Conservation (phyloP, 2,329 filamentous ascomycete genomes). For the Lomentospora prolificans region DNA sequence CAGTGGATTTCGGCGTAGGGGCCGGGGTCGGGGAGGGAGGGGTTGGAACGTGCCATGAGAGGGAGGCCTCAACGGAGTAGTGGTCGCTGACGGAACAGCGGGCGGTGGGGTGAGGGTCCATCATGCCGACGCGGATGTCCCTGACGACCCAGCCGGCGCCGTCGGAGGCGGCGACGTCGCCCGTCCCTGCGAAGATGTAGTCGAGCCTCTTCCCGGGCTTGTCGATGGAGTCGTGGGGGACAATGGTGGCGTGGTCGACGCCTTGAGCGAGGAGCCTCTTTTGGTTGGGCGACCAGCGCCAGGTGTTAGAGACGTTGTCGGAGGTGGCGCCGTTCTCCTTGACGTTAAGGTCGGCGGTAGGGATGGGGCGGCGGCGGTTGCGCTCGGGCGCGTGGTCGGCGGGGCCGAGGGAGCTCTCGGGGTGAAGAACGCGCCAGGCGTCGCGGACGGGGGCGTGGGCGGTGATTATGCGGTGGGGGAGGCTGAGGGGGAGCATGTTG, state of each 20-base stretch:
- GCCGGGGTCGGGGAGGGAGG: conserved; percentile 14
- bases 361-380: conserved; percentile 54
- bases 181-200: conserved; percentile 77
- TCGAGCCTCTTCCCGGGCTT: conserved; percentile 77
- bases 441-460: conserved; percentile 70
- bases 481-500: conserved; percentile 85
- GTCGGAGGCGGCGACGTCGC: conserved; percentile 20
- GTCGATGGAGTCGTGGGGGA: conserved; percentile 60
- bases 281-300: conserved; percentile 72
- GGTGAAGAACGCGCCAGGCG: conserved; percentile 75
- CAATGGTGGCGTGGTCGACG: conserved; percentile 35
- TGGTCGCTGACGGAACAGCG: conserved; percentile 88
- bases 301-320: conserved; percentile 80
- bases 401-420: conserved; percentile 71
- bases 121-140: conserved; percentile 66
- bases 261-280: conserved; percentile 56
- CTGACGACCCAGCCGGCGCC: conserved; percentile 57
- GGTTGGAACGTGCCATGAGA: conserved; percentile 36
- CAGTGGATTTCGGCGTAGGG: conserved; percentile 11
- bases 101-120: conserved; percentile 67
- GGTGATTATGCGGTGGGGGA: conserved; percentile 75
- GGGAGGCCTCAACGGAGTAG: conserved; percentile 78
- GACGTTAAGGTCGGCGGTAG: conserved; percentile 70
- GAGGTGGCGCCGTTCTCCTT: conserved; percentile 77
- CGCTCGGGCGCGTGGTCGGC: conserved; percentile 58